Percentiles rank a stretch among this genome's conserved stretches.
These are phyloP conservation scores for Sporisorium exsertum DNA, from an alignment of 1,284 basidiomycete species.

Conservation along the genomic window DNA sequence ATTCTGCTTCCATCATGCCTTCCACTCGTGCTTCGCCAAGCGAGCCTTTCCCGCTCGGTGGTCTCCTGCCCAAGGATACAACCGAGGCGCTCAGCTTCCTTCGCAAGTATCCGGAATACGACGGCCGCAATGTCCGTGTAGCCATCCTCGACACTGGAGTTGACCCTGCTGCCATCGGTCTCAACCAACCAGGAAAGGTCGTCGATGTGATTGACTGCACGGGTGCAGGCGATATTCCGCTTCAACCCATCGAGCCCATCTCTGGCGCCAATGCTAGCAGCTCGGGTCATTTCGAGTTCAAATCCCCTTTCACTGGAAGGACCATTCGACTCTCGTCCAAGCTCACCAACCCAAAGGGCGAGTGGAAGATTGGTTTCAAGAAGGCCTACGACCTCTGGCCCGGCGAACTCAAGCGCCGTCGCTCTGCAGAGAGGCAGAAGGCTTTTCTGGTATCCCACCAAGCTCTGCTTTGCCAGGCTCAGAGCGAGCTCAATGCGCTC, in stretches of 20 bases:
- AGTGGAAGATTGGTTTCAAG: constrained; percentile 69
- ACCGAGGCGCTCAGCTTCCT: constrained; percentile 67
- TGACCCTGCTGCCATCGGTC: constrained; percentile 68
- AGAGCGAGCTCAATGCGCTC: constrained; percentile 54
- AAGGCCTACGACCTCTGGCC: constrained; percentile 69
- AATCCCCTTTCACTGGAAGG: constrained; percentile 64
- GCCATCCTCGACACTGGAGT: constrained; percentile 70
- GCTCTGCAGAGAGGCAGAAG: constrained; percentile 62
- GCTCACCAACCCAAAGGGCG: constrained; percentile 62
- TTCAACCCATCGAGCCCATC: constrained; percentile 47
- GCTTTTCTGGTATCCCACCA: constrained; percentile 66
- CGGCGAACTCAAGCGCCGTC: constrained; percentile 61
- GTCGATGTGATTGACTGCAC: constrained; percentile 70
- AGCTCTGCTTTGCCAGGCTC: constrained; percentile 59
- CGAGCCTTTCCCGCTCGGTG: constrained; percentile 64
- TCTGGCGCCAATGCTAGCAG: constrained; percentile 2
- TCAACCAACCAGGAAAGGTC: constrained; percentile 66
- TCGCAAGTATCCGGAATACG: constrained; percentile 66
- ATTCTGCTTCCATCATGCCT: constrained; percentile 29
- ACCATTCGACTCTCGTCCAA: constrained; percentile 56
- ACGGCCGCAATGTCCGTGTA: constrained; percentile 67
- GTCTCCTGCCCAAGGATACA: constrained; percentile 69
- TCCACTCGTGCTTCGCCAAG: constrained; percentile 32
- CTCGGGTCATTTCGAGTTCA: constrained; percentile 49
- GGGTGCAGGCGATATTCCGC: constrained; percentile 62